Base-by-base conservation (phyloP, 306 rosid genomes). In the Rubus parviflorus region DNA sequence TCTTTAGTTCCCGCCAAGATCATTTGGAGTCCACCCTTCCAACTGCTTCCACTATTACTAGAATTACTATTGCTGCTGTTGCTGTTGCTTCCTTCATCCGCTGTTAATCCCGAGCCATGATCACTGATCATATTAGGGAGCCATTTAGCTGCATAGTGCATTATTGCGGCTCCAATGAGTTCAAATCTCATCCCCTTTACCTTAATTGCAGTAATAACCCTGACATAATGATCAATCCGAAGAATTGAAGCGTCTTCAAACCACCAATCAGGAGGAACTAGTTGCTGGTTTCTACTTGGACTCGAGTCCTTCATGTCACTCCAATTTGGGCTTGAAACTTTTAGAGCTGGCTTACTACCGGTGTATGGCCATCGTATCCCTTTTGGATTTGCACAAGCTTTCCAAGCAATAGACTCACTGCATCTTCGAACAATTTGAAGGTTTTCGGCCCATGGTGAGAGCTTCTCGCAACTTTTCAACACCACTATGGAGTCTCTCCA, bases 191-290 rank as follows among this genome's bases (percentile, higher is more conserved):
- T 92, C 37, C 99, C 99, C 83, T 92, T 96, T 40, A 92, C 99
- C 80, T 89, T 96, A 49, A 96, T 92, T 6, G 99, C 99, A 30
- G 98, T 96, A 12, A 96, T 85, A 66, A 96, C 99, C 77, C 97
- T 86, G 38, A 96, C 93, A 86, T 88, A 96, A 70, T 96, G 99
- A 85, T 96, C 99, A 68, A 96, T 96, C 83, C 99, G 85, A 5
- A 96, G 89, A 72, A 96, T 89, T 2, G 98, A 89, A 72, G 84
- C 93, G 75, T 96, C 99, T 82, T 96, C 99, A 77, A 92, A 96
- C 99, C 99, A 96, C 99, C 99, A 96, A 84, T 96, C 98, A 22
- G 93, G 88, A 77, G 98, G 99, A 77, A 90, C 98, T 25, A 78
- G 88, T 77, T 88, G 86, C 77, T 89, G 97, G 67, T 80, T 91